These are phyloP conservation scores for Chaetomium cochliodes DNA, from an alignment of 495 filamentous ascomycete species.

Conservation along the genomic window DNA sequence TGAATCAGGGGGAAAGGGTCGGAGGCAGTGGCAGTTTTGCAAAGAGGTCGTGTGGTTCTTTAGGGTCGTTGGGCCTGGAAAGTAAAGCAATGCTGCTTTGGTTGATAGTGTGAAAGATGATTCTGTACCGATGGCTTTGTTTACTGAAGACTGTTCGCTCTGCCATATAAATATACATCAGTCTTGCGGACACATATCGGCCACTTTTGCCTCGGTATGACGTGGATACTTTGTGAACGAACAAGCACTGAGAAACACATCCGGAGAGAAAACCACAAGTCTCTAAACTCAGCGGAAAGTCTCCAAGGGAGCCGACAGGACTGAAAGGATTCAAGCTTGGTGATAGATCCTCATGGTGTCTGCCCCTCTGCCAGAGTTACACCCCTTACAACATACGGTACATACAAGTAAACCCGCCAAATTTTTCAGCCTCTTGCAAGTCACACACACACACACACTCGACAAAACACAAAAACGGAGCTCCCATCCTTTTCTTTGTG, in stretches of 20 bases:
- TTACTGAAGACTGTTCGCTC: not conserved
- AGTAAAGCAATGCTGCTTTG: not conserved
- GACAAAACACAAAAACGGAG: not conserved
- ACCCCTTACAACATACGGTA: not conserved
- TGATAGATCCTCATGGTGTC: not conserved
- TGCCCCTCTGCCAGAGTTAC: not conserved
- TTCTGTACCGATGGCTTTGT: not conserved
- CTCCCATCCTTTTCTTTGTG: not conserved
- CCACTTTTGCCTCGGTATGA: slow-evolving; percentile 4
- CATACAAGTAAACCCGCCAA: not conserved
- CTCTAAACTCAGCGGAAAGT: not conserved
- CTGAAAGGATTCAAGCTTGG: not conserved
- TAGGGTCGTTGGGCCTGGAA: not conserved
- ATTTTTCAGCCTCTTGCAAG: not conserved
- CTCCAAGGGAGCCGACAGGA: not conserved
- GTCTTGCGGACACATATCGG: slow-evolving; percentile 22
- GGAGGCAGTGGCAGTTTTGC: not conserved
- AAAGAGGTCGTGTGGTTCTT: not conserved
- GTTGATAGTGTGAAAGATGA: not conserved
- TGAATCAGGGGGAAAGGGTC: not conserved
- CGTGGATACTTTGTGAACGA: not conserved
- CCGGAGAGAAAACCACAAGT: not conserved
- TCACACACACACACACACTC: not conserved
- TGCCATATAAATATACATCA: not conserved
- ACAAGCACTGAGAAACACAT: not conserved